These are phyloP conservation scores for Colletotrichum cordylinicola DNA, from an alignment of 2,329 filamentous ascomycete genomes.

Conservation along the genomic window DNA sequence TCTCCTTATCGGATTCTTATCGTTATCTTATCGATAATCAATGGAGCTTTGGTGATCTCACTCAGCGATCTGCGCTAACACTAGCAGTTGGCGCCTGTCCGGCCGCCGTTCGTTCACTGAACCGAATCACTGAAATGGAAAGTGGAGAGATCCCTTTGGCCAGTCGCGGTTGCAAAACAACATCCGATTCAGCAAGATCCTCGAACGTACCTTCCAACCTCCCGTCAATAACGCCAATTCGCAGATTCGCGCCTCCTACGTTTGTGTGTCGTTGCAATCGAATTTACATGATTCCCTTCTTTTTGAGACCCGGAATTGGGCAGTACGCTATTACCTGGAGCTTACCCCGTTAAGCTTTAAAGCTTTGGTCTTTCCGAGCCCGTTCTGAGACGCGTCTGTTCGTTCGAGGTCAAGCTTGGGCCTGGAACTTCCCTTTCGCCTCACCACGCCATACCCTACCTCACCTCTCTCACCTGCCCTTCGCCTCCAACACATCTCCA, in stretches of 20 bases:
- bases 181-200: slow-evolving; percentile 6
- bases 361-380: slow-evolving; percentile 11
- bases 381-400: slow-evolving; percentile 20
- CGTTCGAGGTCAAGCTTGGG: slow-evolving; percentile 1
- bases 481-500: background rate
- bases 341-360: slow-evolving; percentile 1
- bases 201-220: background rate
- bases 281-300: background rate
- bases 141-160: background rate
- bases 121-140: background rate
- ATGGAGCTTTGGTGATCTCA: slow-evolving; percentile 5
- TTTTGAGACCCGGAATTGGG: background rate
- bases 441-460: background rate
- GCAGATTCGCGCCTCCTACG: background rate
- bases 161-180: slow-evolving; percentile 23
- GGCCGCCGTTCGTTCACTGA: background rate
- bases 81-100: background rate
- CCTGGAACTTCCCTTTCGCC: background rate
- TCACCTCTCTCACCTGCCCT: background rate
- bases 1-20: background rate
- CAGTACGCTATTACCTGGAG: background rate
- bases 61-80: background rate
- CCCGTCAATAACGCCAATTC: background rate
- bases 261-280: background rate
- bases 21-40: background rate